Conservation (phyloP, 257 asterid species). For the Rhazya stricta region DNA sequence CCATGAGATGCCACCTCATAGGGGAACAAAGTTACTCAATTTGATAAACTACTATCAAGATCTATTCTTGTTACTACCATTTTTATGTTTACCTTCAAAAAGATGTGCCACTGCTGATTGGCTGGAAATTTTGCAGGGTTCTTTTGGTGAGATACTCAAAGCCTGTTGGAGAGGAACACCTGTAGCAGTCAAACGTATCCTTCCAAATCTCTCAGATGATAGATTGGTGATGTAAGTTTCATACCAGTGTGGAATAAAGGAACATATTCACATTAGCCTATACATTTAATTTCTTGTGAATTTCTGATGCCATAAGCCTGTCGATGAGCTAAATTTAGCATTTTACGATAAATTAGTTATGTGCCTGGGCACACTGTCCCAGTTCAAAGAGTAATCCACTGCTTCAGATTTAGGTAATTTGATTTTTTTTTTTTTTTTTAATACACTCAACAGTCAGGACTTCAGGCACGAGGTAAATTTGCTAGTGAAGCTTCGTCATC, state of each 20-base stretch:
- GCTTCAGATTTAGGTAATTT: slow-evolving; percentile 7
- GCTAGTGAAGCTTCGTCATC: slow-evolving; percentile 99
- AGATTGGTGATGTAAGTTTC: slow-evolving; percentile 80
- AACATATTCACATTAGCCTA: not conserved
- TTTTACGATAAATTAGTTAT: not conserved
- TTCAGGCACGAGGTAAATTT: slow-evolving; percentile 96
- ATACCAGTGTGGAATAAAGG: not conserved
- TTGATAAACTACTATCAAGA: not conserved
- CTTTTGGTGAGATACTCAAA: slow-evolving; percentile 95
- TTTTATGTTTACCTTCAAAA: slow-evolving; percentile 10
- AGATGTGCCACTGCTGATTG: slow-evolving; percentile 25
- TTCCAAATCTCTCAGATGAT: slow-evolving; percentile 95
- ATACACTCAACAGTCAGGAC: slow-evolving; percentile 71
- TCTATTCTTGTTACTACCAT: slow-evolving; percentile 1
- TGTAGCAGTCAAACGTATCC: slow-evolving; percentile 93
- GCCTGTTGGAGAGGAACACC: slow-evolving; percentile 98
- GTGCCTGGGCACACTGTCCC: not conserved
- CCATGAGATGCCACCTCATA: not conserved
- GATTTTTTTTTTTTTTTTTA: no score
- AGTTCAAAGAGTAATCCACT: not conserved
- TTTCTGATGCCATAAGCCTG: not conserved
- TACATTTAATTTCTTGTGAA: not conserved
- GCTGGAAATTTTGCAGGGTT: slow-evolving; percentile 56
- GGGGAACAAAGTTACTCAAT: not conserved
- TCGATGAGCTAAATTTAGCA: not conserved